Percentiles rank a stretch among this genome's conserved stretches.
Evolutionary conservation across 257 asterid species (phyloP).

Genomic region (Nicotiana noctiflora): DNA sequence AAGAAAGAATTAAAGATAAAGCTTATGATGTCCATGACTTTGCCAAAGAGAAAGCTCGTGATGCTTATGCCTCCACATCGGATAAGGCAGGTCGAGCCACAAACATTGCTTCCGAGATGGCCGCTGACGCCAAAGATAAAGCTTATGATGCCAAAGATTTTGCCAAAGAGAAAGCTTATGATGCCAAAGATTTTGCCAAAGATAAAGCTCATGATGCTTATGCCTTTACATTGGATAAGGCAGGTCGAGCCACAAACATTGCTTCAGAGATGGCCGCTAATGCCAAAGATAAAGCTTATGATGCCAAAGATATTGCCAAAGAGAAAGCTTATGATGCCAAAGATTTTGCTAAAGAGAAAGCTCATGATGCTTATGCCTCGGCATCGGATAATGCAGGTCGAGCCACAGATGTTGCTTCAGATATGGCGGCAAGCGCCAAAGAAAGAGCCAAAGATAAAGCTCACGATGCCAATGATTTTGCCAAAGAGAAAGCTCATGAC

Average conservation of each 20-base stretch:
- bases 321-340: slow-evolving; percentile 19
- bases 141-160: background rate
- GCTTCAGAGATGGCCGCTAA: slow-evolving; percentile 21
- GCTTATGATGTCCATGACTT: slow-evolving; percentile 5
- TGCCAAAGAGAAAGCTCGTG: background rate
- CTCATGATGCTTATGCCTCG: background rate
- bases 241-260: slow-evolving; percentile 21
- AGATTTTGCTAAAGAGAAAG: slow-evolving; percentile 16
- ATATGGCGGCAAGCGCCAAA: slow-evolving; percentile 4
- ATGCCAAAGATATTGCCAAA: background rate
- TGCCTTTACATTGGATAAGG: slow-evolving; percentile 5
- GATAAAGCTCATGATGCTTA: slow-evolving; percentile 13
- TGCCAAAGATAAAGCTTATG: background rate
- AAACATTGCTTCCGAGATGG: slow-evolving; percentile 29
- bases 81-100: slow-evolving; percentile 17
- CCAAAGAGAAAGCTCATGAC: background rate
- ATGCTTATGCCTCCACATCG: slow-evolving; percentile 15
- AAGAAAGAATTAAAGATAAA: slow-evolving; percentile 17
- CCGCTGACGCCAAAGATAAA: background rate
- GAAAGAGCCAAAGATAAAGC: slow-evolving; percentile 19
- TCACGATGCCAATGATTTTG: background rate
- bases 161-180: slow-evolving; percentile 13
- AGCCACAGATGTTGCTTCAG: slow-evolving; percentile 7
- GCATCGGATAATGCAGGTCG: slow-evolving; percentile 10
- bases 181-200: slow-evolving; percentile 15